A percentile compares a stretch with the other conserved stretches of the same genome.
phyloP scores from a whole-genome alignment of 495 filamentous ascomycete species.

The Xylaria telfairii region DNA sequence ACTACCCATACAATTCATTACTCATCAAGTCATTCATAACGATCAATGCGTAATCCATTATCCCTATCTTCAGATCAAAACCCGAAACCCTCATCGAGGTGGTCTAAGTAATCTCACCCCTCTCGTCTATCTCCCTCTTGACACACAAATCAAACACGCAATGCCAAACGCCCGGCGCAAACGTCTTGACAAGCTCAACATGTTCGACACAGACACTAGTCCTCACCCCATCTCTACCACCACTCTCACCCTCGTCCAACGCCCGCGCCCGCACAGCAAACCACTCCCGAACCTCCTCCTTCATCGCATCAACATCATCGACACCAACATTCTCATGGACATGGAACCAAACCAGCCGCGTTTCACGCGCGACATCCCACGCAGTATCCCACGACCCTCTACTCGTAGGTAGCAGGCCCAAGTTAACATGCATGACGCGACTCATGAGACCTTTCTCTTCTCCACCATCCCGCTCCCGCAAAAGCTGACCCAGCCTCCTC shows the following conservation, averaged over 20 bases:
- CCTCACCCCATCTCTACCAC: slow-evolving; percentile 8
- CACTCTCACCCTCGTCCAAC: neutral
- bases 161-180: slow-evolving; percentile 90
- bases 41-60: neutral
- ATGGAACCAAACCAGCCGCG: slow-evolving; percentile 71
- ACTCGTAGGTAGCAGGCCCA: slow-evolving; percentile 79
- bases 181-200: slow-evolving; percentile 85
- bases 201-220: slow-evolving; percentile 62
- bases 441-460: neutral
- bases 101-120: slow-evolving; percentile 30
- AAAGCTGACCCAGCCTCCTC: slow-evolving; percentile 26
- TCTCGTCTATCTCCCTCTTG: slow-evolving; percentile 31
- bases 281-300: slow-evolving; percentile 49
- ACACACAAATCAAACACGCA: slow-evolving; percentile 82
- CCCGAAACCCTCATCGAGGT: neutral
- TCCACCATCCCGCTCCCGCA: neutral
- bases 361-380: slow-evolving; percentile 49
- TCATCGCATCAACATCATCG: slow-evolving; percentile 64
- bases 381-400: slow-evolving; percentile 68
- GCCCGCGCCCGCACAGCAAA: slow-evolving; percentile 42
- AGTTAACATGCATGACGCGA: slow-evolving; percentile 72
- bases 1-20: neutral
- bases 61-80: neutral
- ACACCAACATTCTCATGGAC: slow-evolving; percentile 84
- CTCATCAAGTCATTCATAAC: neutral